Evolutionary conservation across 2,329 filamentous ascomycete genomes (phyloP).

Genomic region (Aschersonia sp.): DNA sequence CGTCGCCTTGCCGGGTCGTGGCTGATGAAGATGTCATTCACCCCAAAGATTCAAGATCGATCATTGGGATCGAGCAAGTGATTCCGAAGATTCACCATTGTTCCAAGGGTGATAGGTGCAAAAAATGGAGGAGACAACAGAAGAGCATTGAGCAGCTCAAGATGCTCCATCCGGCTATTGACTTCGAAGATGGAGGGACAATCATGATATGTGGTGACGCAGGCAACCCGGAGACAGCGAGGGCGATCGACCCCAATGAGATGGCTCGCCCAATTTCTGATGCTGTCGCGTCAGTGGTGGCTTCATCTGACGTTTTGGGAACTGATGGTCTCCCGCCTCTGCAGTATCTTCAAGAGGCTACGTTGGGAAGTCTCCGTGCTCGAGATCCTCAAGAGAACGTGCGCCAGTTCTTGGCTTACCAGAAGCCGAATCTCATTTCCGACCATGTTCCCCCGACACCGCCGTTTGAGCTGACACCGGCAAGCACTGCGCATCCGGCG

Average conservation of each 20-base stretch:
- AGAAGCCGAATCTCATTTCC: constrained; percentile 37
- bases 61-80: constrained; percentile 82
- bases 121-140: constrained; percentile 71
- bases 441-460: constrained; percentile 53
- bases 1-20: constrained; percentile 22
- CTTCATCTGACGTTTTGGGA: constrained; percentile 81
- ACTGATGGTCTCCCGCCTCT: constrained; percentile 48
- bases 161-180: constrained; percentile 55
- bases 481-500: constrained; percentile 33
- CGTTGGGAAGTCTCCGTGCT: constrained; percentile 51
- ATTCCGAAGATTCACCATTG: constrained; percentile 75
- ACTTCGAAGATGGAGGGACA: constrained; percentile 40
- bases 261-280: constrained; percentile 56
- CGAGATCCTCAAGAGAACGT: constrained; percentile 88
- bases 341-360: constrained; percentile 57
- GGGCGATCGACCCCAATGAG: constrained; percentile 39
- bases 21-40: constrained; percentile 53
- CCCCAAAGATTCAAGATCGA: constrained; percentile 73
- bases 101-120: constrained; percentile 73
- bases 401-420: constrained; percentile 77
- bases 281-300: constrained; percentile 66
- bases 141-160: constrained; percentile 60
- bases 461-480: constrained; percentile 49
- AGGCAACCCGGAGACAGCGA: constrained; percentile 56
- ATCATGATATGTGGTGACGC: constrained; percentile 68